These are phyloP conservation scores for Lasiosphaeria miniovina DNA, from an alignment of 495 filamentous ascomycete species.

Conservation along the genomic window DNA sequence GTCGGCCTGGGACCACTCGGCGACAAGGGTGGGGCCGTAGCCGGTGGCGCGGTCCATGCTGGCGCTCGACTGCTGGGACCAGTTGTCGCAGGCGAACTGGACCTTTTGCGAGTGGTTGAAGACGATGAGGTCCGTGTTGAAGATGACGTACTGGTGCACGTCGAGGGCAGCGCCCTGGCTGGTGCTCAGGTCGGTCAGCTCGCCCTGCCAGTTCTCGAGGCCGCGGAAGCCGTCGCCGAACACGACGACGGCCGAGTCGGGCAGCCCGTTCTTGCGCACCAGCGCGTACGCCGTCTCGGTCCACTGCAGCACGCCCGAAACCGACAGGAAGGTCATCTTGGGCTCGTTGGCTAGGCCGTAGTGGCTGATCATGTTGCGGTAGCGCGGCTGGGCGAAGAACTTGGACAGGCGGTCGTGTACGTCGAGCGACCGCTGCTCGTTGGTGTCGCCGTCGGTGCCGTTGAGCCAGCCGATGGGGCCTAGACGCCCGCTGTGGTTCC, in stretches of 20 bases:
- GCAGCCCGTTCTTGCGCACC: constrained; percentile 67
- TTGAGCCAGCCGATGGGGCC: constrained; percentile 75
- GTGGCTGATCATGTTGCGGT: constrained; percentile 77
- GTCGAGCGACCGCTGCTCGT: constrained; percentile 74
- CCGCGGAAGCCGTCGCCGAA: constrained; percentile 86
- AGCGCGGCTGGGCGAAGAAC: constrained; percentile 83
- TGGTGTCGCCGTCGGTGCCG: constrained; percentile 64
- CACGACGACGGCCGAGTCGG: constrained; percentile 54
- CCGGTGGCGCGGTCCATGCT: constrained; percentile 71
- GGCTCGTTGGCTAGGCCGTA: constrained; percentile 89
- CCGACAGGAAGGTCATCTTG: constrained; percentile 64
- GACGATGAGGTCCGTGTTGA: constrained; percentile 72
- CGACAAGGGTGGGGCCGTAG: constrained; percentile 94
- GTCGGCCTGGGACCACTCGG: constrained; percentile 97
- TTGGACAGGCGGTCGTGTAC: constrained; percentile 73
- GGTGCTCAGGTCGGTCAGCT: constrained; percentile 51
- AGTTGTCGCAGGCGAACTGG: constrained; percentile 78
- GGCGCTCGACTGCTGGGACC: constrained; percentile 71
- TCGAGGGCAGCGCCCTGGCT: constrained; percentile 64
- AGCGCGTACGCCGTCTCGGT: constrained; percentile 59
- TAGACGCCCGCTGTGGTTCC: constrained; percentile 81
- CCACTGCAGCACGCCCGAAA: constrained; percentile 65
- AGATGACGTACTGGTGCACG: constrained; percentile 91
- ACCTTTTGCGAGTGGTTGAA: constrained; percentile 73
- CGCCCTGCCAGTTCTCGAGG: constrained; percentile 72